These are phyloP conservation scores for Lachancea sp. DNA, from an alignment of 805 yeast genomes.

Conservation along the genomic window DNA sequence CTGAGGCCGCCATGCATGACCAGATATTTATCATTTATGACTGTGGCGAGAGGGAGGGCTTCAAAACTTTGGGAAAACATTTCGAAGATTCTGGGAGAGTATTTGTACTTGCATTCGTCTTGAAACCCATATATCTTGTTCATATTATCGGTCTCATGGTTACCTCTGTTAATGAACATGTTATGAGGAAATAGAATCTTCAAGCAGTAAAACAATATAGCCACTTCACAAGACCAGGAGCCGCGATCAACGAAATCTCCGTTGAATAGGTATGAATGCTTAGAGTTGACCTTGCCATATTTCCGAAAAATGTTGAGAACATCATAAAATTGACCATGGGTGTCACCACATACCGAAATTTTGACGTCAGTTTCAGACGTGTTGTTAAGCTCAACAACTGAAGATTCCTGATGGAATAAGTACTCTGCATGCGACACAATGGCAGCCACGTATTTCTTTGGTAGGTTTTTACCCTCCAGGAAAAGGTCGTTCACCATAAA, in stretches of 20 bases:
- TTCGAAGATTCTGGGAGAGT: slow-evolving; percentile 69
- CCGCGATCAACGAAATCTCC: slow-evolving; percentile 99
- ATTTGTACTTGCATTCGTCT: slow-evolving; percentile 91
- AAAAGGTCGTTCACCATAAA: slow-evolving; percentile 61
- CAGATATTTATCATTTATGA: slow-evolving; percentile 70
- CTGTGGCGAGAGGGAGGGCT: slow-evolving; percentile 76
- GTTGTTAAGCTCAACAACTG: slow-evolving; percentile 64
- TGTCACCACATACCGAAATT: slow-evolving; percentile 91
- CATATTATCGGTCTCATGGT: slow-evolving; percentile 96
- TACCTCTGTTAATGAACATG: slow-evolving; percentile 82
- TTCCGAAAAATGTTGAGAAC: slow-evolving; percentile 68
- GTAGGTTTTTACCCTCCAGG: slow-evolving; percentile 63
- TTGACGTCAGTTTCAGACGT: slow-evolving; percentile 24
- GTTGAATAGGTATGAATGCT: slow-evolving; percentile 78
- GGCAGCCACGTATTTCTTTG: slow-evolving; percentile 78
- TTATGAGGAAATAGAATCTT: slow-evolving; percentile 69
- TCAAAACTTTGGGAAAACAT: slow-evolving; percentile 84
- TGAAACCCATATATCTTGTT: slow-evolving; percentile 93
- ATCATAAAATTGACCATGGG: slow-evolving; percentile 95
- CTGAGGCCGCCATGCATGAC: slow-evolving; percentile 96
- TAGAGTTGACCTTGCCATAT: slow-evolving; percentile 60
- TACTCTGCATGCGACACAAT: slow-evolving; percentile 67
- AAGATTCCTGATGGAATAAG: slow-evolving; percentile 56
- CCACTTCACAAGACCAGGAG: slow-evolving; percentile 97
- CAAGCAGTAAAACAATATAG: slow-evolving; percentile 66